These are phyloP conservation scores for Penicillium glabrum DNA, from an alignment of 2,329 filamentous ascomycete genomes.

Conservation along the genomic window DNA sequence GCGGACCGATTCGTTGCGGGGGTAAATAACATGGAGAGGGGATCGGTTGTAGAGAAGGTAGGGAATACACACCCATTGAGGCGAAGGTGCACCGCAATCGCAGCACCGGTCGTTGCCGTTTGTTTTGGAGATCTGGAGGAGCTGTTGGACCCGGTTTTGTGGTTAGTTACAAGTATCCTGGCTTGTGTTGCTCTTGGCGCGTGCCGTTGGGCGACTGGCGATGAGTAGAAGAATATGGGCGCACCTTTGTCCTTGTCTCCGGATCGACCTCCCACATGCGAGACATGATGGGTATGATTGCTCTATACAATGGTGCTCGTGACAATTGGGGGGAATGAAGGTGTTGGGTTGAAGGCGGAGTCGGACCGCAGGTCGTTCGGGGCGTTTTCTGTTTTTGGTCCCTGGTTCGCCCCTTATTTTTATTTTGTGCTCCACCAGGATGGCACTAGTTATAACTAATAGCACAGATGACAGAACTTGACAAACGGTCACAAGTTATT, in stretches of 20 bases:
- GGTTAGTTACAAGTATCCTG: slow-evolving; percentile 8
- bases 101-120: slow-evolving; percentile 88
- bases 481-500: not conserved
- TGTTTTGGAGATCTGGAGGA: slow-evolving; percentile 86
- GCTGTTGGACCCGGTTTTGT: slow-evolving; percentile 50
- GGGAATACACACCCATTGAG: slow-evolving; percentile 77
- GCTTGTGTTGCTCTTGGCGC: not conserved
- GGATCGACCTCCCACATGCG: slow-evolving; percentile 99
- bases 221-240: not conserved
- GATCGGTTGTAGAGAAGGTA: not conserved
- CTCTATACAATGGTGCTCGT: slow-evolving; percentile 7
- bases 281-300: slow-evolving; percentile 37
- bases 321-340: slow-evolving; percentile 7
- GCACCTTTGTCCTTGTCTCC: slow-evolving; percentile 90
- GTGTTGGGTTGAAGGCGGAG: slow-evolving; percentile 1
- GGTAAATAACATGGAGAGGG: slow-evolving; percentile 3
- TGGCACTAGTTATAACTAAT: not conserved
- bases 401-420: slow-evolving; percentile 8
- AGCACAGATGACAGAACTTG: not conserved
- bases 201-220: not conserved
- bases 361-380: slow-evolving; percentile 7
- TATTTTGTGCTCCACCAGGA: slow-evolving; percentile 3
- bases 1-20: not conserved
- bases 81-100: slow-evolving; percentile 92
- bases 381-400: slow-evolving; percentile 8